Evolutionary conservation across 2,329 filamentous ascomycete species (phyloP).

Genomic region (Trichoderma hamatum): DNA sequence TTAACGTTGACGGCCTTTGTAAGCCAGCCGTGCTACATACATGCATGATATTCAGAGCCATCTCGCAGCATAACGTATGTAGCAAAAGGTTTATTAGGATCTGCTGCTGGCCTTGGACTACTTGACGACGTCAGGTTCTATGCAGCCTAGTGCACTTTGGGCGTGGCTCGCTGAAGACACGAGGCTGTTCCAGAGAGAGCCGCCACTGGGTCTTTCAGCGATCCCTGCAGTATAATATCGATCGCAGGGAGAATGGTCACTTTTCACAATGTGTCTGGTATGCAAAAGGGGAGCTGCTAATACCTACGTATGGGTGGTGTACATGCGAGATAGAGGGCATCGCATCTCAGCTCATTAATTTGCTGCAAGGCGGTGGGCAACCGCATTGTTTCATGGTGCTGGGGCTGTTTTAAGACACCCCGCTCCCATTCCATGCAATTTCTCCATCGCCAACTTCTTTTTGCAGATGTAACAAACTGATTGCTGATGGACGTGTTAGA

Average conservation of each 20-base stretch:
- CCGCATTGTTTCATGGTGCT: conserved; percentile 22
- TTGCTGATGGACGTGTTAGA: background rate
- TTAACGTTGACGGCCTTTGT: background rate
- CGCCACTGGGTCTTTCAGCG: background rate
- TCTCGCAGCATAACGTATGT: background rate
- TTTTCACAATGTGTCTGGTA: background rate
- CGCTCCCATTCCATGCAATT: conserved; percentile 24
- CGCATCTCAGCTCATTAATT: conserved; percentile 18
- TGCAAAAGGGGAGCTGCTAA: background rate
- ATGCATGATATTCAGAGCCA: background rate
- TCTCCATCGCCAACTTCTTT: conserved; percentile 1
- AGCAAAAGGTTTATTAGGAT: background rate
- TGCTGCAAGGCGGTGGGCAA: conserved; percentile 20
- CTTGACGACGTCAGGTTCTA: background rate
- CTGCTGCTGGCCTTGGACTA: background rate
- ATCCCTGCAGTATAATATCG: conserved; percentile 15
- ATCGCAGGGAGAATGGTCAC: conserved; percentile 13
- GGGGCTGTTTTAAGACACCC: conserved; percentile 24
- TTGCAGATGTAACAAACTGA: background rate
- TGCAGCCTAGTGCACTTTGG: background rate
- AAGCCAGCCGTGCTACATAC: background rate
- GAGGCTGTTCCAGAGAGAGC: conserved; percentile 1
- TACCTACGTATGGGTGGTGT: background rate
- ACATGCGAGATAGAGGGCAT: background rate
- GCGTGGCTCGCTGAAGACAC: conserved; percentile 1